Percentiles rank a stretch among this genome's conserved stretches.
Conservation (phyloP, 2,329 filamentous ascomycete genomes). For the Cladosporium sp. region DNA sequence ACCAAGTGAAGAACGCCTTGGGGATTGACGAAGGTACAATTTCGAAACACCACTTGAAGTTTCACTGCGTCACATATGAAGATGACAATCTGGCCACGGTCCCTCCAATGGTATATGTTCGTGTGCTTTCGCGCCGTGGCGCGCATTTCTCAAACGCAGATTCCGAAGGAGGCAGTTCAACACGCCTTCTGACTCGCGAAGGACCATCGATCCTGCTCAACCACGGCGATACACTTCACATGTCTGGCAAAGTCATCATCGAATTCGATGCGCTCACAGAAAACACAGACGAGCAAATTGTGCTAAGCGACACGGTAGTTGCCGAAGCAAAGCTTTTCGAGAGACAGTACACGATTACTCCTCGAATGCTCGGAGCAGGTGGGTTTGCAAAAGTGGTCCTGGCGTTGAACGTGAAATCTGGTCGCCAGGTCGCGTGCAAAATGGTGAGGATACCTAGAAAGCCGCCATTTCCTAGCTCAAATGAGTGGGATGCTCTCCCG, state of each 20-base stretch:
- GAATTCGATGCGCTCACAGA: constrained; percentile 12
- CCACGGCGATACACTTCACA: constrained; percentile 36
- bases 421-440: constrained; percentile 63
- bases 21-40: constrained; percentile 30
- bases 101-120: constrained; percentile 42
- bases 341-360: constrained; percentile 44
- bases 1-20: constrained; percentile 19
- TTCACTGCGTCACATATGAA: constrained; percentile 44
- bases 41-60: constrained; percentile 40
- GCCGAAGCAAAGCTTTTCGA: constrained; percentile 34
- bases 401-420: constrained; percentile 46
- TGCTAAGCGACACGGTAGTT: not conserved
- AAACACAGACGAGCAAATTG: not conserved
- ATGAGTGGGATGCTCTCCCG: not conserved
- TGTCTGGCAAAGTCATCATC: constrained; percentile 28
- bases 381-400: constrained; percentile 50
- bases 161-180: constrained; percentile 5
- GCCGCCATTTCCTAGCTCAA: not conserved
- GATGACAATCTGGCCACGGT: constrained; percentile 29
- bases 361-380: constrained; percentile 49
- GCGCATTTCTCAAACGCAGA: constrained; percentile 18
- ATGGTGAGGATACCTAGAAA: constrained; percentile 46
- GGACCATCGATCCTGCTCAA: constrained; percentile 34
- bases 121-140: constrained; percentile 41
- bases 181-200: not conserved